phyloP scores from a whole-genome alignment of 805 yeast genomes.

The Cyberlindnera xylosilytica region DNA sequence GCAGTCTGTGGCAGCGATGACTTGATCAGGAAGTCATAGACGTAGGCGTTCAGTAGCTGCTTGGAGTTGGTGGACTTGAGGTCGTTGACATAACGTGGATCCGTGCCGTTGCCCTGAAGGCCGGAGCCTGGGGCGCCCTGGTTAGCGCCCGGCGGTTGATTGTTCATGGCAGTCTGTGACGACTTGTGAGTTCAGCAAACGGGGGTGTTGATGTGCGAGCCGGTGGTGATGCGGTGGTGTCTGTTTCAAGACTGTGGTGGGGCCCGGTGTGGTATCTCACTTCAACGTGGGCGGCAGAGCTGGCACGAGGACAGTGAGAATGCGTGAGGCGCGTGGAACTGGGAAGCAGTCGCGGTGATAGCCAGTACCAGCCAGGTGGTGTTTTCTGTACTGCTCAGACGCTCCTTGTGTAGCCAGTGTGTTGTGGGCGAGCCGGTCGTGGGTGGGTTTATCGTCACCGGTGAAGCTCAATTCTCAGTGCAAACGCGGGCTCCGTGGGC shows the following conservation, averaged over 20 bases:
- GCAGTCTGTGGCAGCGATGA: conserved; percentile 73
- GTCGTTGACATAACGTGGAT: conserved; percentile 23
- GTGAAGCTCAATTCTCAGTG: background rate
- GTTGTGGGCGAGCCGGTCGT: background rate
- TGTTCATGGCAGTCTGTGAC: conserved; percentile 1
- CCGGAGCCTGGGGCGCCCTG: conserved; percentile 6
- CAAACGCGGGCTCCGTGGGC: background rate
- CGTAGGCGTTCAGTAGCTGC: conserved; percentile 73
- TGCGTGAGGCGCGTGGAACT: background rate
- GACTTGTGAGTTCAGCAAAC: background rate
- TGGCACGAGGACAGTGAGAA: background rate
- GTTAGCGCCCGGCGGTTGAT: conserved; percentile 8
- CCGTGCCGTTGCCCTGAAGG: conserved; percentile 2
- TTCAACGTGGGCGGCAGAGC: background rate
- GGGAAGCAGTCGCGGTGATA: background rate
- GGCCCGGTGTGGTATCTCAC: background rate
- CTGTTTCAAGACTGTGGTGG: background rate
- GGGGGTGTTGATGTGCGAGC: background rate
- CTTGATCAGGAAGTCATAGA: conserved; percentile 80
- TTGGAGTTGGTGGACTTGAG: conserved; percentile 31
- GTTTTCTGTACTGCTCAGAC: background rate
- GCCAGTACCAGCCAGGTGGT: background rate
- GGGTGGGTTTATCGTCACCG: background rate
- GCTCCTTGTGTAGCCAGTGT: background rate
- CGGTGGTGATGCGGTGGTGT: background rate